These are phyloP conservation scores for Salix udensis DNA, from an alignment of 345 rosid species.

Conservation along the genomic window DNA sequence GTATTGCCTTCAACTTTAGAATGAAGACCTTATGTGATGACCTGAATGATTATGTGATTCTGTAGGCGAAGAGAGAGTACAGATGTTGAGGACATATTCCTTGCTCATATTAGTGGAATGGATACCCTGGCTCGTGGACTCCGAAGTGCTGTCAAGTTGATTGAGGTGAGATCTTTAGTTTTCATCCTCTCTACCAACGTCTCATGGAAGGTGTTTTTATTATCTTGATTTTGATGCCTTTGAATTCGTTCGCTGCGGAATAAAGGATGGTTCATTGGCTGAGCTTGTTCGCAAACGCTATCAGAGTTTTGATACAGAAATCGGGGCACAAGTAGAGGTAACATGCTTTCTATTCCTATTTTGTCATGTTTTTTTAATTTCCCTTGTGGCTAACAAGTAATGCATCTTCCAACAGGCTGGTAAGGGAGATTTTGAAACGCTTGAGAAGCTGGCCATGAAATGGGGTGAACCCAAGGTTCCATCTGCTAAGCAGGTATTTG, in stretches of 20 bases:
- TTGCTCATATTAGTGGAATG: slow-evolving; percentile 85
- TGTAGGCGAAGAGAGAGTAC: slow-evolving; percentile 91
- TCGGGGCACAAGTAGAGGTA: slow-evolving; percentile 67
- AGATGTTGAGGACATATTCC: slow-evolving; percentile 88
- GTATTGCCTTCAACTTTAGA: not conserved
- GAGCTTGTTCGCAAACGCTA: slow-evolving; percentile 70
- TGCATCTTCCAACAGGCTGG: slow-evolving; percentile 51
- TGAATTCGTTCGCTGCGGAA: not conserved
- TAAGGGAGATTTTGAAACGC: slow-evolving; percentile 71
- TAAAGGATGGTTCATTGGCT: slow-evolving; percentile 62
- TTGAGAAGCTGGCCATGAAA: slow-evolving; percentile 81
- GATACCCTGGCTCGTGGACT: slow-evolving; percentile 92
- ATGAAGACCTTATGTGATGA: not conserved
- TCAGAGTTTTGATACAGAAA: slow-evolving; percentile 66
- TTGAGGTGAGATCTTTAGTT: slow-evolving; percentile 47
- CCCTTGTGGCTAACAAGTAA: not conserved
- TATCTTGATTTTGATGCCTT: slow-evolving; percentile 3
- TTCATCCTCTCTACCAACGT: not conserved
- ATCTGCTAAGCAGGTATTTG: slow-evolving; percentile 90
- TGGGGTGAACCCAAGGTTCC: slow-evolving; percentile 87
- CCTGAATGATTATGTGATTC: slow-evolving; percentile 4
- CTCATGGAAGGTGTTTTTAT: not conserved
- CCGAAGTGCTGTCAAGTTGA: slow-evolving; percentile 71
- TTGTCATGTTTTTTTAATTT: not conserved
- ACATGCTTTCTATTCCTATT: not conserved